Evolutionary conservation across 208 protist species (phyloP), one percentile per base, ranked within the genome.

Genomic region (Leishmania tarentolae): DNA sequence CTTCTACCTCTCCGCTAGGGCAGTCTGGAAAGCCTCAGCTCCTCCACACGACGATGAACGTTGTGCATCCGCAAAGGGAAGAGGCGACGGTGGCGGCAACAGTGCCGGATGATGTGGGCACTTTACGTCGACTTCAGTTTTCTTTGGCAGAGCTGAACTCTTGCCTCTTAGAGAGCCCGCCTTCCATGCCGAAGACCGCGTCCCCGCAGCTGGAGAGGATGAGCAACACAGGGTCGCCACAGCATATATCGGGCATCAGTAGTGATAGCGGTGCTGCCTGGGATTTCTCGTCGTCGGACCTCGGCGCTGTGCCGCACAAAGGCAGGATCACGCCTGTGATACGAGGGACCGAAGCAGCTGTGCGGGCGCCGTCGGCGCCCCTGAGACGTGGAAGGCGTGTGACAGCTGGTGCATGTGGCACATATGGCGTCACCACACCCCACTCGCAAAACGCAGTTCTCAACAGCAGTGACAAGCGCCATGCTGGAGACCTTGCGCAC

Each of bases 81-180:
- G 70, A 19, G 28, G 46, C 46, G 24, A 37, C 42, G 65, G 37
- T n/a, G 28, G 24, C 31, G 42, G 5, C 21, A 7, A 7, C 65
- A n/a, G 40, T n/a, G 65, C 65, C 19, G 40, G 19, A 35, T 11
- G 3, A 35, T 21, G 3, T 6, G 3, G 37, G 65, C 3, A 6
- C 65, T 42, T 37, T 47, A 24, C 57, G 17, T 44, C 82, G 53
- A 63, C 78, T 74, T 28, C 63, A 42, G 28, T 4, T 70, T 40
- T 46, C 76, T 37, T 42, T 76, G 8, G 47, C 59, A 31, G 56
- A 71, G 50, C 66, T 75, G 9, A 75, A 37, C 40, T 84, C 81
- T 21, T 63, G 56, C 53, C 69, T 76, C 21, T 21, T 46, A 11
- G 65, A n/a, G 65, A 71, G 40, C 8, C 31, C 31, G 28, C 40